Evolutionary conservation across 805 yeast genomes (phyloP).

Genomic region (Wickerhamiella sorbophila): DNA sequence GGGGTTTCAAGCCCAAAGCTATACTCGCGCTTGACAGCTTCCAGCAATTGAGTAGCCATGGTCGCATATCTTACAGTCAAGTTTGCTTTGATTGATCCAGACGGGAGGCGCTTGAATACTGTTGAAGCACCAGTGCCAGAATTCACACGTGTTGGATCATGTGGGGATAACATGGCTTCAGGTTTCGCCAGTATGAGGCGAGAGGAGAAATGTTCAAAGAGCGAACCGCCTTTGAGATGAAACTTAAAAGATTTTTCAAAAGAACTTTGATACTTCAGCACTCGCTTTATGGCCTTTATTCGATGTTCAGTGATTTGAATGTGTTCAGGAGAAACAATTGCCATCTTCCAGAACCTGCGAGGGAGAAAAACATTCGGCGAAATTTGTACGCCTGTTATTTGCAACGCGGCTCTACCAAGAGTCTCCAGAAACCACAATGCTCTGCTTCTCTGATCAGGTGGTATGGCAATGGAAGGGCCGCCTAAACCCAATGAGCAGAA

Average conservation of each 20-base stretch:
- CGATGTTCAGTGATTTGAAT: slow-evolving; percentile 3
- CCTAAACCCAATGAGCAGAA: no score
- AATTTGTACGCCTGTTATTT: slow-evolving; percentile 7
- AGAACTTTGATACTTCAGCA: background rate
- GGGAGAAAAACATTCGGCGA: slow-evolving; percentile 5
- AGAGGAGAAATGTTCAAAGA: no score
- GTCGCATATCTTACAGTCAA: background rate
- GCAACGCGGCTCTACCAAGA: slow-evolving; percentile 1
- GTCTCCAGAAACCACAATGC: slow-evolving; percentile 7
- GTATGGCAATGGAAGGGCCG: no score
- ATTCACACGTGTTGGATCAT: no score
- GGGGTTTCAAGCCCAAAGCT: background rate
- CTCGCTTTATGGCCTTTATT: slow-evolving; percentile 2
- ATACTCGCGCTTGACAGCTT: slow-evolving; percentile 2
- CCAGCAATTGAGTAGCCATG: background rate
- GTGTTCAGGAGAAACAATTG: background rate
- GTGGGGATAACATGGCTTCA: no score
- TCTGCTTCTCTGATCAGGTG: background rate
- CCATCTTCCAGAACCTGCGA: slow-evolving; percentile 3
- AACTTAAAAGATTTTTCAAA: background rate
- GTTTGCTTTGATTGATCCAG: background rate
- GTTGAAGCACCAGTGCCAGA: no score
- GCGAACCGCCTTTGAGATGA: no score
- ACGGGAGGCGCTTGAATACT: background rate
- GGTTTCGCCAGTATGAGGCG: no score